Conservation (phyloP, 495 filamentous ascomycete species). For the Penicillium turbatum region DNA sequence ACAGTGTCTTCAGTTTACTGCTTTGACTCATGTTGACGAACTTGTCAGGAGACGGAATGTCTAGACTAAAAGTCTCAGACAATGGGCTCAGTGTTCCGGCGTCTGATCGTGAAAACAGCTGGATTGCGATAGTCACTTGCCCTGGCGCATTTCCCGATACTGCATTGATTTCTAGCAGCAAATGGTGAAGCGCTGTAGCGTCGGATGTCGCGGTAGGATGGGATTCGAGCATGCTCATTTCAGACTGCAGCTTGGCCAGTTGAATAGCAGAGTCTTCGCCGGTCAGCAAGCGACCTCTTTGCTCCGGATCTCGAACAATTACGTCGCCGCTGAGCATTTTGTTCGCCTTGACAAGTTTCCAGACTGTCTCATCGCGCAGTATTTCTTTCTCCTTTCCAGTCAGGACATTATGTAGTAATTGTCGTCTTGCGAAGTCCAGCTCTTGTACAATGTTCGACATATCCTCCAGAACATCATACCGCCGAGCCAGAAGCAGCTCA, state of each 20-base stretch:
- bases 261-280: slow-evolving; percentile 91
- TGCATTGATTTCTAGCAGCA: slow-evolving; percentile 77
- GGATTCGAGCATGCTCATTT: slow-evolving; percentile 90
- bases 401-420: slow-evolving; percentile 88
- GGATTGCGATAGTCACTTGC: slow-evolving; percentile 71
- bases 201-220: slow-evolving; percentile 64
- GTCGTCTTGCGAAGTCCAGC: slow-evolving; percentile 76
- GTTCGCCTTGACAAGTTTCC: slow-evolving; percentile 91
- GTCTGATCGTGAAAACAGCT: slow-evolving; percentile 66
- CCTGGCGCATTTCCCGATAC: slow-evolving; percentile 69
- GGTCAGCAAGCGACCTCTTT: slow-evolving; percentile 80
- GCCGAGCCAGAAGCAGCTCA: slow-evolving; percentile 76
- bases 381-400: slow-evolving; percentile 73
- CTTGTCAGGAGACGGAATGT: slow-evolving; percentile 68
- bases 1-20: slow-evolving; percentile 74
- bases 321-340: slow-evolving; percentile 88
- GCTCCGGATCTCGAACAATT: slow-evolving; percentile 83
- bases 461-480: slow-evolving; percentile 76
- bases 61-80: slow-evolving; percentile 77
- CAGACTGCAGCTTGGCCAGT: slow-evolving; percentile 83
- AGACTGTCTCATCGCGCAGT: slow-evolving; percentile 81
- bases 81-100: slow-evolving; percentile 59
- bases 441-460: slow-evolving; percentile 73
- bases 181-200: slow-evolving; percentile 70
- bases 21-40: slow-evolving; percentile 54